A percentile compares a stretch with the other conserved stretches of the same genome.
Evolutionary conservation across 1,284 basidiomycete genomes (phyloP).

Genomic region (Malassezia sympodialis): DNA sequence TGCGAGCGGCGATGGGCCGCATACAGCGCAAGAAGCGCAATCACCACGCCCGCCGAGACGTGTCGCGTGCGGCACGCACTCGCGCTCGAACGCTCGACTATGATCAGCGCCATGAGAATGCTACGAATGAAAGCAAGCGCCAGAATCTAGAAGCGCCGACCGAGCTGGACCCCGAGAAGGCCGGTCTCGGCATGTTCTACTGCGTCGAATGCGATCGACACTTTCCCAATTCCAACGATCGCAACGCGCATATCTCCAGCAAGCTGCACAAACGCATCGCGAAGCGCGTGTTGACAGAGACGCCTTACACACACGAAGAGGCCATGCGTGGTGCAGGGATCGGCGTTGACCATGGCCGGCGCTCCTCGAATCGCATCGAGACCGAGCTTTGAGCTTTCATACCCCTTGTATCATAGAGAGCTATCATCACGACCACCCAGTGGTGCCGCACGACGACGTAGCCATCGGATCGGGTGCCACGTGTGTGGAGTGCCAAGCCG

Average conservation of each 20-base stretch:
- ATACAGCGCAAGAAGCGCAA: slow-evolving; percentile 41
- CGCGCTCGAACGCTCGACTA: slow-evolving; percentile 43
- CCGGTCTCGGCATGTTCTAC: slow-evolving; percentile 47
- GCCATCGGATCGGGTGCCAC: not conserved
- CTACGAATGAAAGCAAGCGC: slow-evolving; percentile 31
- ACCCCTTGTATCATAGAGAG: not conserved
- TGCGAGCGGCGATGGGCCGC: slow-evolving; percentile 25
- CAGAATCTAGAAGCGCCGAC: slow-evolving; percentile 33
- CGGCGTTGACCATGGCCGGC: slow-evolving; percentile 41
- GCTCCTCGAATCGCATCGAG: slow-evolving; percentile 14
- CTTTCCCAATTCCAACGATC: slow-evolving; percentile 38
- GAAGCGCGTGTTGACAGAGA: slow-evolving; percentile 40
- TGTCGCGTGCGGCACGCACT: slow-evolving; percentile 42
- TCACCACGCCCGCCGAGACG: slow-evolving; percentile 44
- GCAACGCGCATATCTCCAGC: slow-evolving; percentile 34
- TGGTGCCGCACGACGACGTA: not conserved
- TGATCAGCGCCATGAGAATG: slow-evolving; percentile 43
- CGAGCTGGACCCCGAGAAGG: slow-evolving; percentile 41
- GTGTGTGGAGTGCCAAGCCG: not conserved
- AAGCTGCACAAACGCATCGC: slow-evolving; percentile 44
- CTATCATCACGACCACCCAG: not conserved
- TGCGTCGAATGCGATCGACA: slow-evolving; percentile 46
- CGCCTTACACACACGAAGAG: slow-evolving; percentile 43
- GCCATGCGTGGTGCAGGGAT: slow-evolving; percentile 37
- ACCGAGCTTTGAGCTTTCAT: slow-evolving; percentile 1